A percentile compares a stretch with the other conserved stretches of the same genome.
These are phyloP conservation scores for Murraya paniculata DNA, from an alignment of 345 rosid genomes.

Conservation along the genomic window DNA sequence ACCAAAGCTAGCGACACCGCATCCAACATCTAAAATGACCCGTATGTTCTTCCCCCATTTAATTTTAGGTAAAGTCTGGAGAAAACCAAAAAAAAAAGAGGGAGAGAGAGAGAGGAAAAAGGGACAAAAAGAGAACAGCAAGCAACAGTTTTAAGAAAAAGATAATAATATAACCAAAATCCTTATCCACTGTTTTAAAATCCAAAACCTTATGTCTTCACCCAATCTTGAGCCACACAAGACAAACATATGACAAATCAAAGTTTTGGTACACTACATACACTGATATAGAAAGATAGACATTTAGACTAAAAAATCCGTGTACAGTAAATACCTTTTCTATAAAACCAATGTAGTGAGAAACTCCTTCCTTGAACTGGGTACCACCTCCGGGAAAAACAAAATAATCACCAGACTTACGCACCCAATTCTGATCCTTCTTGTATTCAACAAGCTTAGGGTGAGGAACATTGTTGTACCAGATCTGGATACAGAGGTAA, in stretches of 20 bases:
- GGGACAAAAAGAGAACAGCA: background rate
- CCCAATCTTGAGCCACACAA: background rate
- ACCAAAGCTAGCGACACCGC: slow-evolving; percentile 95
- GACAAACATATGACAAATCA: background rate
- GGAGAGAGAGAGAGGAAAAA: background rate
- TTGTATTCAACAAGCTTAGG: slow-evolving; percentile 95
- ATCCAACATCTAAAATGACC: slow-evolving; percentile 83
- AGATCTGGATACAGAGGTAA: slow-evolving; percentile 43
- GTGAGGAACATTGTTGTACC: slow-evolving; percentile 89
- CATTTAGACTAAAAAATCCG: background rate
- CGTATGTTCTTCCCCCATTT: slow-evolving; percentile 69
- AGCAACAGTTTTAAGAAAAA: background rate
- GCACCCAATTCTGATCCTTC: slow-evolving; percentile 92
- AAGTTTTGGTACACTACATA: background rate
- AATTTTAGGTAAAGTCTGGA: slow-evolving; percentile 64
- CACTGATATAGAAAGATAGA: background rate
- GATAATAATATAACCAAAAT: background rate
- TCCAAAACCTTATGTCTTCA: background rate
- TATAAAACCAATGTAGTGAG: slow-evolving; percentile 57
- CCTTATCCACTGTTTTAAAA: background rate
- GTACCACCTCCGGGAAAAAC: slow-evolving; percentile 96
- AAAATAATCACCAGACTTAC: slow-evolving; percentile 56
- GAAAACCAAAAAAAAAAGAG: background rate
- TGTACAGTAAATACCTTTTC: slow-evolving; percentile 43
- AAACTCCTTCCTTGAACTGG: slow-evolving; percentile 83